phyloP scores from a whole-genome alignment of 768 basidiomycete species.

The Clitopilus passeckerianus region DNA sequence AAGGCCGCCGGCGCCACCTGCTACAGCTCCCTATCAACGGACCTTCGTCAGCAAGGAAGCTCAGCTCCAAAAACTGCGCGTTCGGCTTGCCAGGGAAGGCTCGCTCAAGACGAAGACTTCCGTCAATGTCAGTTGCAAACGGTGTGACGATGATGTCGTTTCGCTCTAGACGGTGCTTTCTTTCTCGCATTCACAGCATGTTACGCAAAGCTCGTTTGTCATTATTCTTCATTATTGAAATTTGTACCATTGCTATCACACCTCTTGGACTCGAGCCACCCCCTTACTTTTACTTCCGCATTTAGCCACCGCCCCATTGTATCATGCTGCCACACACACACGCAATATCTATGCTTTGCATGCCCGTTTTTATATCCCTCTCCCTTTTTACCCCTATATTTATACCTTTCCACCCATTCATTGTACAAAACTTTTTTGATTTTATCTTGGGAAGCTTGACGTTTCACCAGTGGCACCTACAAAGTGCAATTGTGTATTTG shows the following conservation, averaged over 20 bases:
- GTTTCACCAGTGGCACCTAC: slow-evolving; percentile 13
- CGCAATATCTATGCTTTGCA: slow-evolving; percentile 14
- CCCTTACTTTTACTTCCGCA: slow-evolving; percentile 3
- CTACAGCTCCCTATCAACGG: slow-evolving; percentile 12
- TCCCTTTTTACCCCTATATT: slow-evolving; percentile 3
- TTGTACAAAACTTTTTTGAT: slow-evolving; percentile 9
- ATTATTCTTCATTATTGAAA: not conserved
- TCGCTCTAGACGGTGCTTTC: slow-evolving; percentile 32
- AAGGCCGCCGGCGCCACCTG: not conserved
- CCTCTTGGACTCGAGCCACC: slow-evolving; percentile 12
- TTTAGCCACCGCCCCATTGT: slow-evolving; percentile 5
- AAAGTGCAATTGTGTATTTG: slow-evolving; percentile 23
- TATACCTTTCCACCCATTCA: slow-evolving; percentile 5
- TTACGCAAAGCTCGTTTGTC: not conserved
- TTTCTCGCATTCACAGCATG: not conserved
- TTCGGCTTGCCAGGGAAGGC: slow-evolving; percentile 44
- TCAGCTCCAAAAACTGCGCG: slow-evolving; percentile 61
- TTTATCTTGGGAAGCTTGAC: slow-evolving; percentile 24
- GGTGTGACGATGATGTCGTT: slow-evolving; percentile 33
- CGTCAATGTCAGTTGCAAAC: slow-evolving; percentile 28
- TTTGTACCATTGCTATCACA: slow-evolving; percentile 1
- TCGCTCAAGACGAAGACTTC: slow-evolving; percentile 18
- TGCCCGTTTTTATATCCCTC: slow-evolving; percentile 14
- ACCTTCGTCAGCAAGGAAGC: slow-evolving; percentile 57
- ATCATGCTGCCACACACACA: slow-evolving; percentile 3